A percentile compares a stretch with the other conserved stretches of the same genome.
These are phyloP conservation scores for Balamuthia mandrillaris DNA, from an alignment of 208 protist species.

Conservation along the genomic window DNA sequence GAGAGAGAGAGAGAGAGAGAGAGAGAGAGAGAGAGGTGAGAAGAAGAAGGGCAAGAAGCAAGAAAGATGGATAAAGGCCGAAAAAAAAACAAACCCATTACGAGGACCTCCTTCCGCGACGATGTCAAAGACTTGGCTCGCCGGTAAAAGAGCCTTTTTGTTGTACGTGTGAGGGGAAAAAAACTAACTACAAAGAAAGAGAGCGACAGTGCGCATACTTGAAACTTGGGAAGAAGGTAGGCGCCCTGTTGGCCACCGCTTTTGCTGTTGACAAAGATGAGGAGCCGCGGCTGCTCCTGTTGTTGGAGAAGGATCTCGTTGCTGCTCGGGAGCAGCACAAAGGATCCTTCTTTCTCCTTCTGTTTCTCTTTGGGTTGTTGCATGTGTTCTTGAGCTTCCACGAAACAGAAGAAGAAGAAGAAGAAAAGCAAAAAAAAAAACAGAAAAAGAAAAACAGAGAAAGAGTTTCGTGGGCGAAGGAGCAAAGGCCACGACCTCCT, in stretches of 20 bases:
- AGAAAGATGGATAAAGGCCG: neutral
- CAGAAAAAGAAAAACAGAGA: neutral
- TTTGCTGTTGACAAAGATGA: neutral
- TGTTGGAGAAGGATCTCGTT: neutral
- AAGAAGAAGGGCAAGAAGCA: neutral
- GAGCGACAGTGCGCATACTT: too few species aligned
- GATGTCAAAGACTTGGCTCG: constrained; percentile 22
- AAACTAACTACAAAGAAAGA: neutral
- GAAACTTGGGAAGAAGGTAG: constrained; percentile 16
- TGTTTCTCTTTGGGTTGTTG: neutral
- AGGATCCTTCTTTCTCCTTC: neutral
- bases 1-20: too few species aligned
- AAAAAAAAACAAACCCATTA: neutral
- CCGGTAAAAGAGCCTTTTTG: neutral
- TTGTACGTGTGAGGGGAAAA: neutral
- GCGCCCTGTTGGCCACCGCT: neutral
- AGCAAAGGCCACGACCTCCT: neutral
- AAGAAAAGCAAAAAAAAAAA: neutral
- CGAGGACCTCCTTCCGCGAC: neutral
- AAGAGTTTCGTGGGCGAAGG: neutral
- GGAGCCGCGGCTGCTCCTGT: neutral
- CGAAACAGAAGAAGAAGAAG: neutral
- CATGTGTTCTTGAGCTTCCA: neutral
- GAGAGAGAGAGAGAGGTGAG: too few species aligned
- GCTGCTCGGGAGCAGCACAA: neutral